These are phyloP conservation scores for Leccinum ponderosum DNA, from an alignment of 1,284 basidiomycete genomes.

Conservation along the genomic window DNA sequence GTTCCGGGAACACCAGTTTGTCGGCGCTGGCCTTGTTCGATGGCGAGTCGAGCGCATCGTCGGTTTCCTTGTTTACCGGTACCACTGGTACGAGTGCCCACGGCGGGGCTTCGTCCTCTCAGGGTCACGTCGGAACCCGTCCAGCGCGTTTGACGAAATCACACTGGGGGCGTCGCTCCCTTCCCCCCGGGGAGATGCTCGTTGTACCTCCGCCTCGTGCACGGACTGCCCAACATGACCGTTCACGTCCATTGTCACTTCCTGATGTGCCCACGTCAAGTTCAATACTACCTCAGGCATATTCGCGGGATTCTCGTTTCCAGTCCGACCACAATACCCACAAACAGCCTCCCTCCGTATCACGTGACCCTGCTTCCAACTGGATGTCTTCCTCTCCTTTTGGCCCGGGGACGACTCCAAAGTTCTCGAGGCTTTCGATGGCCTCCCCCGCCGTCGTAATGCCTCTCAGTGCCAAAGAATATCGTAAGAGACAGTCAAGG, in stretches of 20 bases:
- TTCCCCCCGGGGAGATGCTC: constrained; percentile 6
- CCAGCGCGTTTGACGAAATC: constrained; percentile 15
- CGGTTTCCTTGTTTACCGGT: constrained; percentile 13
- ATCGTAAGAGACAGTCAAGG: constrained; percentile 23
- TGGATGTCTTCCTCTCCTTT: constrained; percentile 36
- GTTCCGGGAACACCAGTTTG: constrained; percentile 18
- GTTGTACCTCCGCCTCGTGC: constrained; percentile 16
- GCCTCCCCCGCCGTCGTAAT: constrained; percentile 31
- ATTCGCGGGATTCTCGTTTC: constrained; percentile 14
- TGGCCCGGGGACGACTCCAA: constrained; percentile 28
- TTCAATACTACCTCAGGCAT: constrained; percentile 7
- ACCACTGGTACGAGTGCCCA: constrained; percentile 10
- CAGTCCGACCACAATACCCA: constrained; percentile 5
- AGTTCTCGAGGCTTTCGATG: constrained; percentile 32
- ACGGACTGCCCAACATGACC: constrained; percentile 20
- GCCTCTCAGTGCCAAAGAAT: constrained; percentile 32
- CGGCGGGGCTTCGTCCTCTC: constrained; percentile 21
- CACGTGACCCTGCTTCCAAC: constrained; percentile 31
- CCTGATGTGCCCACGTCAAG: background rate
- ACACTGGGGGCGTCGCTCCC: constrained; percentile 1
- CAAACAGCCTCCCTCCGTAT: constrained; percentile 22
- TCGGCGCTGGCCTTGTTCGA: constrained; percentile 14
- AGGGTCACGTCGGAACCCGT: constrained; percentile 13
- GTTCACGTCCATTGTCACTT: constrained; percentile 20
- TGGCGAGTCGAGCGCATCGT: constrained; percentile 27